Conservation (phyloP, 1,139 yeast species). For the Hemisphaericaspora lyxosophila region DNA sequence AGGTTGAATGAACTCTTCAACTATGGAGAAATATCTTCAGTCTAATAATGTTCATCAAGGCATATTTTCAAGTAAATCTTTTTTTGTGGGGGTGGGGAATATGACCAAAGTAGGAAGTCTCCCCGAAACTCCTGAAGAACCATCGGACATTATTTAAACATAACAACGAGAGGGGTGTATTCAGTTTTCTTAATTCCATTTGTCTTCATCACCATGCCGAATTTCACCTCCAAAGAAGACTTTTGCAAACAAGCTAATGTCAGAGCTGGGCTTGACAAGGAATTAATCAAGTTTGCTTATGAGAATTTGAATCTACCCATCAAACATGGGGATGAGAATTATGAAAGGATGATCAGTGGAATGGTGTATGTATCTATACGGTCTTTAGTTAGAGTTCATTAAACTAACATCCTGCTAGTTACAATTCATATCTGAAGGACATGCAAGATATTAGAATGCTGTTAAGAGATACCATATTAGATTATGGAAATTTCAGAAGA, state of each 20-base stretch:
- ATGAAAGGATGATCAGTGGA: constrained; percentile 39
- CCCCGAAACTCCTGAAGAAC: too few relatives aligned
- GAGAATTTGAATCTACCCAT: constrained; percentile 42
- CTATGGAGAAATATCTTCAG: too few relatives aligned
- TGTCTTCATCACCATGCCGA: too few relatives aligned
- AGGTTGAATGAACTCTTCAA: too few relatives aligned
- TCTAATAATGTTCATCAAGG: too few relatives aligned
- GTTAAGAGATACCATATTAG: constrained; percentile 20
- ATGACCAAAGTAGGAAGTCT: too few relatives aligned
- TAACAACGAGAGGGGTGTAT: too few relatives aligned
- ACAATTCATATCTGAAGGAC: constrained; percentile 11
- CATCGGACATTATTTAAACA: too few relatives aligned
- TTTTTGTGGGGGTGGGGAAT: too few relatives aligned
- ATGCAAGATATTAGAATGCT: constrained; percentile 12
- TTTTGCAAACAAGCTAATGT: constrained; percentile 15
- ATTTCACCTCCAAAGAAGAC: constrained; percentile 14
- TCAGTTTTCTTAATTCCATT: too few relatives aligned
- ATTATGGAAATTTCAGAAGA: constrained; percentile 39
- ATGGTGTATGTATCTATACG: constrained; percentile 24
- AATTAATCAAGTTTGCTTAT: constrained; percentile 43
- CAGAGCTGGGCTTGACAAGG: constrained; percentile 27
- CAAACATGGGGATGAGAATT: constrained; percentile 29
- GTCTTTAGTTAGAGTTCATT: neutral
- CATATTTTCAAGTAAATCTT: too few relatives aligned
- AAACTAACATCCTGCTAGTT: constrained; percentile 6